Evolutionary conservation across 75 land plant genomes (phyloP).

Genomic region (Pinus taeda): DNA sequence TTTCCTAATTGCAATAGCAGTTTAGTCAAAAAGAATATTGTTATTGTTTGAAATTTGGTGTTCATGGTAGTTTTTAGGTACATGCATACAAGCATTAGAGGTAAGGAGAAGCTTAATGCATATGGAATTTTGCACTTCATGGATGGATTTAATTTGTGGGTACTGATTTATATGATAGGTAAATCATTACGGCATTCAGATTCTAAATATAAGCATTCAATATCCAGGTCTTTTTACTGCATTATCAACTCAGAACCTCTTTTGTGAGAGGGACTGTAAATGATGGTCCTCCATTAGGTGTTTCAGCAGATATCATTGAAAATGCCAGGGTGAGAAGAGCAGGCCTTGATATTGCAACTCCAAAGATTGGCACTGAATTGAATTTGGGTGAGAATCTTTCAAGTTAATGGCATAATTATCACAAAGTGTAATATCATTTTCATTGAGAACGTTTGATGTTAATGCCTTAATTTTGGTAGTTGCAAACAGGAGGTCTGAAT

Average conservation of each 20-base stretch:
- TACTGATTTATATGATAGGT: not conserved
- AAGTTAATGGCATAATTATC: not conserved
- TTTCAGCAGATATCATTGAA: slow-evolving; percentile 26
- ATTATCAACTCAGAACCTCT: slow-evolving; percentile 63
- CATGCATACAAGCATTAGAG: not conserved
- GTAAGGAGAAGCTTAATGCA: not conserved
- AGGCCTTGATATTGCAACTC: slow-evolving; percentile 40
- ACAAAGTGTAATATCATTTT: not conserved
- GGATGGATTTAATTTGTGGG: not conserved
- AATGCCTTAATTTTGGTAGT: not conserved
- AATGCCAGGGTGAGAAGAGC: slow-evolving; percentile 39
- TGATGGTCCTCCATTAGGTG: slow-evolving; percentile 45
- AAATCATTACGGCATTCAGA: not conserved
- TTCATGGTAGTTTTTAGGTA: too few relatives aligned
- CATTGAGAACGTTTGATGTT: not conserved
- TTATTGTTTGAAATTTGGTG: too few relatives aligned
- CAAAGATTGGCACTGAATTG: slow-evolving; percentile 74
- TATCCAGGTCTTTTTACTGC: slow-evolving; percentile 75
- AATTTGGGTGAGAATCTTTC: slow-evolving; percentile 58
- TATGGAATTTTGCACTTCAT: not conserved
- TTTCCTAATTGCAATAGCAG: too few relatives aligned
- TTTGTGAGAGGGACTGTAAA: slow-evolving; percentile 44
- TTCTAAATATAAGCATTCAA: slow-evolving; percentile 10
- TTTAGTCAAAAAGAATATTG: too few relatives aligned
- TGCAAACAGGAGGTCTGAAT: not conserved